These are phyloP conservation scores for Luzula sylvatica DNA, from an alignment of 176 grass and related monocot species.

Conservation along the genomic window DNA sequence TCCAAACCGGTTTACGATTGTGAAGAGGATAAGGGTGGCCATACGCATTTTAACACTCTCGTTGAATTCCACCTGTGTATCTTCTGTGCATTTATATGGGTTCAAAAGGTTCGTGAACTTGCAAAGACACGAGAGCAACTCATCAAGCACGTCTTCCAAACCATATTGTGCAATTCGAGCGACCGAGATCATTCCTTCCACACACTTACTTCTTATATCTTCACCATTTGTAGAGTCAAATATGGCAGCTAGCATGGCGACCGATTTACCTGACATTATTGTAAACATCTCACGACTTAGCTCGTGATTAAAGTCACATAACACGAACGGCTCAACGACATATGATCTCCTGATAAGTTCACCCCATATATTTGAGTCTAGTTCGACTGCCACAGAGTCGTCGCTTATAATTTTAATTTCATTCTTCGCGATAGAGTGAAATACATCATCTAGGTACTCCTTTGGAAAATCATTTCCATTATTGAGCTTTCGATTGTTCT, in stretches of 20 bases:
- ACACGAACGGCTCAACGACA: constrained; percentile 44
- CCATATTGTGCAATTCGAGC: constrained; percentile 69
- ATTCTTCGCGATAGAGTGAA: constrained; percentile 69
- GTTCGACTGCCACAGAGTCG: constrained; percentile 10
- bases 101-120: constrained; percentile 92
- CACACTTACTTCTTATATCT: constrained; percentile 62
- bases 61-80: constrained; percentile 83
- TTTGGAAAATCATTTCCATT: constrained; percentile 60
- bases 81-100: constrained; percentile 71
- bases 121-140: constrained; percentile 92
- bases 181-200: constrained; percentile 67
- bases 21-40: constrained; percentile 80
- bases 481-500: constrained; percentile 81
- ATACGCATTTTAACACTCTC: constrained; percentile 80
- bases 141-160: constrained; percentile 67
- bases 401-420: constrained; percentile 64
- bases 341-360: constrained; percentile 54
- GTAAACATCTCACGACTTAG: constrained; percentile 66
- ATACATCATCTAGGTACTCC: constrained; percentile 84
- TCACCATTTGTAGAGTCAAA: constrained; percentile 77
- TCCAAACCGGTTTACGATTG: constrained; percentile 80
- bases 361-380: constrained; percentile 41
- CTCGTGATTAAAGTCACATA: constrained; percentile 79
- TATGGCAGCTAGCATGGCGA: constrained; percentile 60
- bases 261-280: constrained; percentile 49